A percentile compares a stretch with the other conserved stretches of the same genome.
Conservation (phyloP, 1,284 basidiomycete species). For the Leccinum fuscescens region DNA sequence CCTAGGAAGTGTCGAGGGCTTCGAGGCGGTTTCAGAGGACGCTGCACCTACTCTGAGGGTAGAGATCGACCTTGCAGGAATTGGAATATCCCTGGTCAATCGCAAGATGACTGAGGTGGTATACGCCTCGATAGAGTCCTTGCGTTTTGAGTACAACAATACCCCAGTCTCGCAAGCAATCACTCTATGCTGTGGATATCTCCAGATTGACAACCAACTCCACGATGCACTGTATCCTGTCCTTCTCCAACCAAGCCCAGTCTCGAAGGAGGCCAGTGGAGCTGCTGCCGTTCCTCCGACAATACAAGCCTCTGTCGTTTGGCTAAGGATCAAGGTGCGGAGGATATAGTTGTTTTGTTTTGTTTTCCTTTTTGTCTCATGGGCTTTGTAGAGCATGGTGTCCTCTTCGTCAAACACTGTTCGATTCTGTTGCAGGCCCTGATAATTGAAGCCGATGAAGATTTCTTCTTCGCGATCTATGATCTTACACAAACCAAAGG, state of each 20-base stretch:
- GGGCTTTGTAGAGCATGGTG: constrained; percentile 76
- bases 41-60: constrained; percentile 69
- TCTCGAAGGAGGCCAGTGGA: constrained; percentile 80
- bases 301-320: constrained; percentile 84
- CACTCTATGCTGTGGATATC: constrained; percentile 81
- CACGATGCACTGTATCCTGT: constrained; percentile 97
- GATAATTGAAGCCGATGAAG: constrained; percentile 96
- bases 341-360: not conserved
- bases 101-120: constrained; percentile 87
- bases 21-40: constrained; percentile 86
- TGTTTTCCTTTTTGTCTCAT: not conserved
- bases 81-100: constrained; percentile 93
- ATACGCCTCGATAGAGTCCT: constrained; percentile 78
- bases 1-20: constrained; percentile 70
- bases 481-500: constrained; percentile 92
- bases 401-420: constrained; percentile 96
- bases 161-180: constrained; percentile 81
- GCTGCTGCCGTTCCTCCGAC: constrained; percentile 83
- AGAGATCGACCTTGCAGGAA: constrained; percentile 45
- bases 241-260: constrained; percentile 91
- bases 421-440: constrained; percentile 93
- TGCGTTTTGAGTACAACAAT: constrained; percentile 87
- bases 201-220: constrained; percentile 97
- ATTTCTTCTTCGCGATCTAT: constrained; percentile 90
- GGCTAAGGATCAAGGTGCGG: constrained; percentile 87